These are phyloP conservation scores for Jaltomata sinuosa DNA, from an alignment of 257 asterid species.

Conservation along the genomic window DNA sequence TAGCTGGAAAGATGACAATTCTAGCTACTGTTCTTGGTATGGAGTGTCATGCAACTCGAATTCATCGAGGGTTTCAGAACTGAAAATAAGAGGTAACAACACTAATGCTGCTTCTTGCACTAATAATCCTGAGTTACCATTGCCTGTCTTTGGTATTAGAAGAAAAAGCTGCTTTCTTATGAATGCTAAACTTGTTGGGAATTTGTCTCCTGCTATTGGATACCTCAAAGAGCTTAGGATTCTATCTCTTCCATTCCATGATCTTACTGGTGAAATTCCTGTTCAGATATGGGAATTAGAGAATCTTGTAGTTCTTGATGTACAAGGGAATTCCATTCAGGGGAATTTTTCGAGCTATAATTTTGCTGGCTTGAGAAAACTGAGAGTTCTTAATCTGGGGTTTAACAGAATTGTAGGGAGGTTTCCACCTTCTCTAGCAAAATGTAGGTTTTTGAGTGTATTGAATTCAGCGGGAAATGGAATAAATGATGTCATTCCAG, in stretches of 20 bases:
- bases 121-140: no score
- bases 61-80: slow-evolving; percentile 55
- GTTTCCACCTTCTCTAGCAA: slow-evolving; percentile 47
- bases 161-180: no score
- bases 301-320: slow-evolving; percentile 79
- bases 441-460: slow-evolving; percentile 37
- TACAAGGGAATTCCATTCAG: slow-evolving; percentile 66
- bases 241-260: slow-evolving; percentile 71
- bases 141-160: no score
- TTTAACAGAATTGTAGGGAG: slow-evolving; percentile 50
- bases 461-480: slow-evolving; percentile 81
- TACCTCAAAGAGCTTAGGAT: slow-evolving; percentile 50
- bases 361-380: slow-evolving; percentile 46
- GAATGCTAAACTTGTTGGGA: slow-evolving; percentile 49
- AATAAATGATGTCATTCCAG: slow-evolving; percentile 53
- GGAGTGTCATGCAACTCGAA: slow-evolving; percentile 64
- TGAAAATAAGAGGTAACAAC: slow-evolving; percentile 69
- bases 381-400: slow-evolving; percentile 72
- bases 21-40: slow-evolving; percentile 65
- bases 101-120: slow-evolving; percentile 18
- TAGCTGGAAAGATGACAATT: slow-evolving; percentile 41
- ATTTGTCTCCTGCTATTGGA: slow-evolving; percentile 38
- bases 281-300: slow-evolving; percentile 63
- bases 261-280: slow-evolving; percentile 68
- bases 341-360: slow-evolving; percentile 38